Evolutionary conservation across 1,284 basidiomycete genomes (phyloP), one percentile per base, ranked within the genome.

Genomic region (Phlebopus sp.): DNA sequence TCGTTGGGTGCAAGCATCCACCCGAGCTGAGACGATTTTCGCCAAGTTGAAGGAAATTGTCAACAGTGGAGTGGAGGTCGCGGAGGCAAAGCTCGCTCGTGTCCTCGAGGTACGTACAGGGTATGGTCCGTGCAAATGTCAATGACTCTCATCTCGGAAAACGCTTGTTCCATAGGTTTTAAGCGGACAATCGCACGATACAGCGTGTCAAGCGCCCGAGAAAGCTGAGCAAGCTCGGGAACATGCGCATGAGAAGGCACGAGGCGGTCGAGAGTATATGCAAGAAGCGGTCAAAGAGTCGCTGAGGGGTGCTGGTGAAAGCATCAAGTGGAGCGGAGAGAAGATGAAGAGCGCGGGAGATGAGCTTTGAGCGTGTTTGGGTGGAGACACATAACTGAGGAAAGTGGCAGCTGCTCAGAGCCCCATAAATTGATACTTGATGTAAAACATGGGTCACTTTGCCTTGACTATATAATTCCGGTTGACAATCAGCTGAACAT

Each of bases 1-100:
- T 56, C 84, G 82, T 48, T 92, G 83, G 76, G 76, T 88, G 25
- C 84, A 90, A 65, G 70, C 75, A 3, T 70, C 76, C 32, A 77
- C 69, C 52, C 71, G 70, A 52, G 73, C 82, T n/a, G 81, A 88
- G 54, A 70, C 67, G 11, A 56, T 87, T 13, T 77, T 82, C 58
- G 66, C 69, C 27, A 76, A 72, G 47, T 78, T 92, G 57, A 74
- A 76, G 50, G 79, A 83, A 2, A 70, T 81, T 32, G 69, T 92
- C 40, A 76, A 81, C 50, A 74, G 71, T 21, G 81, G 83, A 29
- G 78, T 87, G 34, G 78, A 80, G 51, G 77, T 75, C 29, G 82
- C 81, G 3, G 87, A 91, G 65, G 86, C 86, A 40, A 84, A 81
- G 59, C 66, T 92, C 39, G 65, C 68, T 29, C 60, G 58, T 13